Percentiles rank a stretch among this genome's conserved stretches.
Conservation (phyloP, 129 eudicot species). For the Tagetes erecta region DNA sequence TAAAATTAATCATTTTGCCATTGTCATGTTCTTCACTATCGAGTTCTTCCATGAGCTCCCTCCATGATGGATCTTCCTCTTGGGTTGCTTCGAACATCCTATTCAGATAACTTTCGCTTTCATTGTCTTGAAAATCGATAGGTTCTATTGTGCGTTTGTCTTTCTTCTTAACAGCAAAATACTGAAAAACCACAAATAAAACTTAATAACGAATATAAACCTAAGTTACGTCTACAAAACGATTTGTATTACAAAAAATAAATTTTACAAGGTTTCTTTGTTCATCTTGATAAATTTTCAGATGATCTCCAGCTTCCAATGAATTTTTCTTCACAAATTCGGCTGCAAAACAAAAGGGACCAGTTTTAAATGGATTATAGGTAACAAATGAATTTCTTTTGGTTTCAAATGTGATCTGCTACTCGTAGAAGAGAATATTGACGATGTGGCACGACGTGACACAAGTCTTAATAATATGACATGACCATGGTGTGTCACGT, state of each 20-base stretch:
- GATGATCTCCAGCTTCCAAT: conserved; percentile 24
- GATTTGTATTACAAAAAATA: not conserved
- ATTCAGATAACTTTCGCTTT: not conserved
- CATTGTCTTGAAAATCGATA: not conserved
- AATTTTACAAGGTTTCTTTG: conserved; percentile 22
- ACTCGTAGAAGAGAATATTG: too few species aligned
- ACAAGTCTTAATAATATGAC: too few species aligned
- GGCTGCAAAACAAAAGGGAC: conserved; percentile 1
- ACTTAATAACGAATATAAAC: not conserved
- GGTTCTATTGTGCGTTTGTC: not conserved
- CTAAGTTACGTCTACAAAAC: not conserved
- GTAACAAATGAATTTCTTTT: too few species aligned
- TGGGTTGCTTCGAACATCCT: conserved; percentile 1
- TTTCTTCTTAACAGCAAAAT: conserved; percentile 18
- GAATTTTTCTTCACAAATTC: conserved; percentile 18
- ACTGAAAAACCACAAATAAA: conserved; percentile 9
- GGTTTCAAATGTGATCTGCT: too few species aligned
- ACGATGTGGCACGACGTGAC: too few species aligned
- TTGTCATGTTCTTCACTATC: not conserved
- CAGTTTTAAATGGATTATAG: too few species aligned
- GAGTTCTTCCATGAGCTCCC: conserved; percentile 12
- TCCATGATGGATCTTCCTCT: not conserved
- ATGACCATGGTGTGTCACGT: too few species aligned
- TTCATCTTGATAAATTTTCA: conserved; percentile 30
- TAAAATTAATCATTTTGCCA: not conserved